phyloP scores from a whole-genome alignment of 2,329 filamentous ascomycete species.

The Colletotrichum zoysiae region DNA sequence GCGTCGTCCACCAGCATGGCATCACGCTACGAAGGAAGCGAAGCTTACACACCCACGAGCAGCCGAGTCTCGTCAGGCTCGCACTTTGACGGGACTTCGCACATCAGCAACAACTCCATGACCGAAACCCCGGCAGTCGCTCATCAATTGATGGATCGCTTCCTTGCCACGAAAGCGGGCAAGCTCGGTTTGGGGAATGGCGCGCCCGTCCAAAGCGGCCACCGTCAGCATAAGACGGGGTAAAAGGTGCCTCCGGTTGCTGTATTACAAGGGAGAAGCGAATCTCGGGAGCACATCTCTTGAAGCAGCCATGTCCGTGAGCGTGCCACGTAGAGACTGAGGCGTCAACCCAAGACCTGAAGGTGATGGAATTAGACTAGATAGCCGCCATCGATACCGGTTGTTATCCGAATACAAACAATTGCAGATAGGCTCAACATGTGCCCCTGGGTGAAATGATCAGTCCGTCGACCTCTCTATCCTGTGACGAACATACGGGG shows the following conservation, averaged over 20 bases:
- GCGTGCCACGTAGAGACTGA: background rate
- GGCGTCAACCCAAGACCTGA: background rate
- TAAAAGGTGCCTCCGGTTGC: constrained; percentile 1
- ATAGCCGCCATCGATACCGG: constrained; percentile 13
- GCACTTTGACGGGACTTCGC: constrained; percentile 25
- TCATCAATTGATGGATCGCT: constrained; percentile 29
- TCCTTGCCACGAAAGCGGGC: constrained; percentile 21
- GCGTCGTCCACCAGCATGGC: constrained; percentile 35
- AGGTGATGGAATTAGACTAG: constrained; percentile 11
- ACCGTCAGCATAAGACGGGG: background rate
- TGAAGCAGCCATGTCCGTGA: background rate
- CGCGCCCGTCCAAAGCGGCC: background rate
- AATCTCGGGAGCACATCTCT: background rate
- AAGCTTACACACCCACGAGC: constrained; percentile 25
- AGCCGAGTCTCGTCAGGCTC: constrained; percentile 36
- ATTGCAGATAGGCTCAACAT: background rate
- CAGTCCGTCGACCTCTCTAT: background rate
- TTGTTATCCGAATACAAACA: constrained; percentile 14
- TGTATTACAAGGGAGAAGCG: background rate
- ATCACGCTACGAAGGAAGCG: constrained; percentile 32
- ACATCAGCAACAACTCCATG: constrained; percentile 33
- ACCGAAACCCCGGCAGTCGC: constrained; percentile 32
- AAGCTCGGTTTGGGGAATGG: background rate
- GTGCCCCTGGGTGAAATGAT: background rate
- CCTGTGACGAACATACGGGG: background rate